Conservation (phyloP, 2,329 filamentous ascomycete genomes). For the Karstenula rhodostoma region DNA sequence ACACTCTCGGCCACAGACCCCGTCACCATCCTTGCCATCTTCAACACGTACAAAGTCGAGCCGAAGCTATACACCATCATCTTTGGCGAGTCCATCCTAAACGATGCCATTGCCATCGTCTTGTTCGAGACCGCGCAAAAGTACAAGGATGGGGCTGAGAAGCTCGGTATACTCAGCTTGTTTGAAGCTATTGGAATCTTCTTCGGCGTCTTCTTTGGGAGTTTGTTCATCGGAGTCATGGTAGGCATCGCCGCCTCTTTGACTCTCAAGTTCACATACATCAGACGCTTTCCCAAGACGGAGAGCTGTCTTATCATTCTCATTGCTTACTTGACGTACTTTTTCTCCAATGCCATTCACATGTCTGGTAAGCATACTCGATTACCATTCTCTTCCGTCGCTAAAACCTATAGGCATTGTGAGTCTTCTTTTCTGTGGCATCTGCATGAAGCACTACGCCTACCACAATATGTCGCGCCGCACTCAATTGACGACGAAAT, state of each 20-base stretch:
- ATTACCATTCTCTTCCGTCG: neutral
- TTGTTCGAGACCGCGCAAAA: constrained; percentile 97
- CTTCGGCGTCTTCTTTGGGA: constrained; percentile 94
- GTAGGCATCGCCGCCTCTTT: constrained; percentile 89
- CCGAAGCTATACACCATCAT: constrained; percentile 99
- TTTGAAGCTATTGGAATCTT: constrained; percentile 95
- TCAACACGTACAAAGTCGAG: constrained; percentile 99
- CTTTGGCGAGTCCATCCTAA: constrained; percentile 97
- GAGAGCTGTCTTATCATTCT: constrained; percentile 94
- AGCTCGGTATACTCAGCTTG: constrained; percentile 78
- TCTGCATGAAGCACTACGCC: constrained; percentile 97
- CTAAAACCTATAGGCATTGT: constrained; percentile 77
- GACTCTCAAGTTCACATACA: constrained; percentile 91
- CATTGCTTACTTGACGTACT: constrained; percentile 96
- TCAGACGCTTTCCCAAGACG: constrained; percentile 91
- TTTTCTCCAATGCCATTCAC: constrained; percentile 94
- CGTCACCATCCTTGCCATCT: constrained; percentile 97
- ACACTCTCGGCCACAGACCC: constrained; percentile 97
- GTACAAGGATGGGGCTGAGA: constrained; percentile 78
- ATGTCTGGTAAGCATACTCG: constrained; percentile 79
- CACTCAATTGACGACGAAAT: constrained; percentile 97
- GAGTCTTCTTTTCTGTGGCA: constrained; percentile 94
- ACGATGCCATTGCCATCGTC: constrained; percentile 98
- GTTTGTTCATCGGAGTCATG: constrained; percentile 84
- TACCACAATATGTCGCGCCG: constrained; percentile 99